Evolutionary conservation across 2,329 filamentous ascomycete genomes (phyloP).

Genomic region (Pseudogymnoascus verrucosus): DNA sequence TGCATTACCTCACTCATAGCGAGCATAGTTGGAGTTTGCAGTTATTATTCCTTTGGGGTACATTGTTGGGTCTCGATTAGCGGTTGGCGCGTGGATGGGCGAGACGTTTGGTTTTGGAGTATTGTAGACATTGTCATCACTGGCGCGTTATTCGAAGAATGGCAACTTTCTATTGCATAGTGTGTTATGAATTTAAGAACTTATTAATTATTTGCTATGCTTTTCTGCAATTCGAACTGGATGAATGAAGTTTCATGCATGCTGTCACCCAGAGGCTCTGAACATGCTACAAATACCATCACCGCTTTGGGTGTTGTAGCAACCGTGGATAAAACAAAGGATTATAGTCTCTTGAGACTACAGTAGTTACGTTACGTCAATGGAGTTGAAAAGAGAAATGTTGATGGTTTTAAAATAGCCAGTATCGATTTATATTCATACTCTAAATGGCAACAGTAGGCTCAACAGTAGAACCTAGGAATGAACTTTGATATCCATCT

Average conservation of each 20-base stretch:
- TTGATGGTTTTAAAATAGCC: not conserved
- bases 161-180: not conserved
- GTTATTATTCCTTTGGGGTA: not conserved
- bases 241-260: not conserved
- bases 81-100: slow-evolving; percentile 5
- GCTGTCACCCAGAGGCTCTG: not conserved
- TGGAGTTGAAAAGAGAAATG: not conserved
- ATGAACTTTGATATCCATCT: not conserved
- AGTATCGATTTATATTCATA: not conserved
- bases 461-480: not conserved
- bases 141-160: not conserved
- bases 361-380: not conserved
- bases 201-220: not conserved
- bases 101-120: slow-evolving; percentile 2
- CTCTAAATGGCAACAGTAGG: not conserved
- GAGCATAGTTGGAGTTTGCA: slow-evolving; percentile 4
- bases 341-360: not conserved
- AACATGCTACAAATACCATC: not conserved
- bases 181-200: slow-evolving; percentile 5
- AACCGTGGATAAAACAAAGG: not conserved
- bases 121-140: slow-evolving; percentile 6
- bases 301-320: not conserved
- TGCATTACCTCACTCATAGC: slow-evolving; percentile 3
- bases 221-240: not conserved
- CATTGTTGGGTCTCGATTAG: slow-evolving; percentile 1